phyloP scores from a whole-genome alignment of 257 asterid genomes.

The Solanum dulcamara region DNA sequence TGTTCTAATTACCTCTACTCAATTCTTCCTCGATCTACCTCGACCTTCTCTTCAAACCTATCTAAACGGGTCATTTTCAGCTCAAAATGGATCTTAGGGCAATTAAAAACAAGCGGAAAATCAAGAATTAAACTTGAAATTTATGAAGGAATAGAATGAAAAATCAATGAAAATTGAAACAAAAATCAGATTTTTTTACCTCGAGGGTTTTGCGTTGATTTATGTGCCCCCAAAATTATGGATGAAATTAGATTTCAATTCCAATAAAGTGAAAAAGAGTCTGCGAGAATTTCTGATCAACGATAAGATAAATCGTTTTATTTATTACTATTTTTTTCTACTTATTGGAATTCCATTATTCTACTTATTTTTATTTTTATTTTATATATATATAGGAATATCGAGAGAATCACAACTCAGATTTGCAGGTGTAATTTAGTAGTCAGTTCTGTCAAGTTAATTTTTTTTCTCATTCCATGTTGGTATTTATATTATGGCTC shows the following conservation, averaged over 20 bases:
- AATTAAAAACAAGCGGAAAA: background rate
- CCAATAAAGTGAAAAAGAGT: background rate
- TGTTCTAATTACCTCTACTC: background rate
- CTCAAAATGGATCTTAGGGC: background rate
- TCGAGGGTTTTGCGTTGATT: background rate
- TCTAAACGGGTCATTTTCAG: background rate
- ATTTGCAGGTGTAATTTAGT: background rate
- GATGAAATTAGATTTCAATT: background rate
- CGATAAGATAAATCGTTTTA: background rate
- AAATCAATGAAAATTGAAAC: background rate
- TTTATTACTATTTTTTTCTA: background rate
- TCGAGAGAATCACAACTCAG: background rate
- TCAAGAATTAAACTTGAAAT: background rate
- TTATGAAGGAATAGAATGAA: background rate
- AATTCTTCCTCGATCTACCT: background rate
- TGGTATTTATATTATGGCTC: too few species aligned
- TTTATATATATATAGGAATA: background rate
- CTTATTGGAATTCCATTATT: background rate
- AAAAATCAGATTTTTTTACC: background rate
- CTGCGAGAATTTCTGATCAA: background rate
- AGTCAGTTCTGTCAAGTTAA: background rate
- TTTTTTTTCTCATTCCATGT: background rate
- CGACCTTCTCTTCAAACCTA: too few species aligned
- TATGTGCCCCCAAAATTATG: background rate
- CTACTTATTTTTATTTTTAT: too few species aligned